Percentiles rank a stretch among this genome's conserved stretches.
These are phyloP conservation scores for Luffa acutangula DNA, from an alignment of 306 rosid species.

Conservation along the genomic window DNA sequence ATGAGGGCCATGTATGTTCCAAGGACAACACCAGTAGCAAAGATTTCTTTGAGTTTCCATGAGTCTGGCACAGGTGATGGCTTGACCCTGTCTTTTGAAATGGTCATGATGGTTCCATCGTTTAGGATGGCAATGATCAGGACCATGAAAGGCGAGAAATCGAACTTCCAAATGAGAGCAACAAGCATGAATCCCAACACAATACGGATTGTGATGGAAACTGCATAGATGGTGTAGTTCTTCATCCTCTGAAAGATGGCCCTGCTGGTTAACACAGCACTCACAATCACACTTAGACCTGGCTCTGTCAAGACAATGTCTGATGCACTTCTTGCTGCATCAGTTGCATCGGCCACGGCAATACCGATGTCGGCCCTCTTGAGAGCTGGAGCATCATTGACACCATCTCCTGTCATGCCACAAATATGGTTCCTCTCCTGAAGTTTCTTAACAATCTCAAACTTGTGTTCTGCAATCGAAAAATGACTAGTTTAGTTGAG, in stretches of 20 bases:
- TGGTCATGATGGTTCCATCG: constrained; percentile 95
- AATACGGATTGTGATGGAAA: constrained; percentile 91
- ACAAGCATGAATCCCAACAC: constrained; percentile 81
- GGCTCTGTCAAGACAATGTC: constrained; percentile 91
- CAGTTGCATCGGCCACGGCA: constrained; percentile 91
- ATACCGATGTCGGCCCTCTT: constrained; percentile 95
- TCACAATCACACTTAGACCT: constrained; percentile 75
- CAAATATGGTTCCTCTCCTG: constrained; percentile 68
- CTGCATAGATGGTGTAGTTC: constrained; percentile 90
- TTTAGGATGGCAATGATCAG: constrained; percentile 73
- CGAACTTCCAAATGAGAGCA: constrained; percentile 76
- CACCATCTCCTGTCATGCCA: constrained; percentile 97
- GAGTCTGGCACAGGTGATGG: constrained; percentile 98
- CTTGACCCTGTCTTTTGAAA: constrained; percentile 81
- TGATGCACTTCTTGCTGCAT: constrained; percentile 87
- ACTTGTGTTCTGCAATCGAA: constrained; percentile 65
- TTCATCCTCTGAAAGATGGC: constrained; percentile 98
- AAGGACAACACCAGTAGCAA: constrained; percentile 70
- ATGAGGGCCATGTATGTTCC: constrained; percentile 88
- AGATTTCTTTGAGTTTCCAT: constrained; percentile 88
- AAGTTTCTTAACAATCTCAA: constrained; percentile 75
- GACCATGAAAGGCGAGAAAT: constrained; percentile 91
- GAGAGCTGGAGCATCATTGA: constrained; percentile 85
- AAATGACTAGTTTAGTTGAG: not conserved
- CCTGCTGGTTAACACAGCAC: constrained; percentile 84